phyloP scores from a whole-genome alignment of 768 basidiomycete species.

The Boletus rubescentipes region DNA sequence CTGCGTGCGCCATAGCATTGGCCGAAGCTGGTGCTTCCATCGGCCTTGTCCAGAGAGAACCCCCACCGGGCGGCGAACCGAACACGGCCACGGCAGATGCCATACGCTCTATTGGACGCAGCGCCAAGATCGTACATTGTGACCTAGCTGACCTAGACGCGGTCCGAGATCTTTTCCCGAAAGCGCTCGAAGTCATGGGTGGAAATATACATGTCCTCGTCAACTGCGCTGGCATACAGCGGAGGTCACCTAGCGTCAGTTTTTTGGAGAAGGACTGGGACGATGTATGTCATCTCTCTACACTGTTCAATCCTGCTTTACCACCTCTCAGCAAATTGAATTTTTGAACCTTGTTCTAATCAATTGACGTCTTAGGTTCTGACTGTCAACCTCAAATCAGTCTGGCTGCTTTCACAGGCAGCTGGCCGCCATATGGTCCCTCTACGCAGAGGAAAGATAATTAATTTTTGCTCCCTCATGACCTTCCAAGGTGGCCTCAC shows the following conservation, averaged over 20 bases:
- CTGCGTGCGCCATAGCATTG: conserved; percentile 53
- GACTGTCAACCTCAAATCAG: conserved; percentile 84
- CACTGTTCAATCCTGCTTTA: conserved; percentile 20
- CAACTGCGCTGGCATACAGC: conserved; percentile 67
- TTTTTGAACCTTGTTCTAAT: conserved; percentile 10
- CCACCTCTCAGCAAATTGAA: conserved; percentile 6
- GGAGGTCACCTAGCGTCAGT: conserved; percentile 58
- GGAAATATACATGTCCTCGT: conserved; percentile 61
- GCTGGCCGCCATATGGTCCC: conserved; percentile 90
- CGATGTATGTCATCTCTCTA: conserved; percentile 50
- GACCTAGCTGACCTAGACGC: conserved; percentile 52
- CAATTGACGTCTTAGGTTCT: conserved; percentile 54
- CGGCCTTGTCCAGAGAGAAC: conserved; percentile 47
- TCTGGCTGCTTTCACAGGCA: conserved; percentile 81
- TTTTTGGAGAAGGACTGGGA: conserved; percentile 72
- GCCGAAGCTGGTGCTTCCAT: conserved; percentile 54
- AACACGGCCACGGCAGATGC: conserved; percentile 37
- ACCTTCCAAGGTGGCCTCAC: conserved; percentile 60
- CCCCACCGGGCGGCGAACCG: conserved; percentile 33
- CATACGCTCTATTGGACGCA: conserved; percentile 37
- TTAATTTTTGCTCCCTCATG: conserved; percentile 60
- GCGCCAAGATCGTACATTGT: conserved; percentile 48
- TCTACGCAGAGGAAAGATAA: conserved; percentile 66
- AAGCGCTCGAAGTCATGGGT: conserved; percentile 49
- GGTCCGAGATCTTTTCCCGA: conserved; percentile 49